phyloP scores from a whole-genome alignment of 2,329 filamentous ascomycete species.

The Grosmannia huntii region DNA sequence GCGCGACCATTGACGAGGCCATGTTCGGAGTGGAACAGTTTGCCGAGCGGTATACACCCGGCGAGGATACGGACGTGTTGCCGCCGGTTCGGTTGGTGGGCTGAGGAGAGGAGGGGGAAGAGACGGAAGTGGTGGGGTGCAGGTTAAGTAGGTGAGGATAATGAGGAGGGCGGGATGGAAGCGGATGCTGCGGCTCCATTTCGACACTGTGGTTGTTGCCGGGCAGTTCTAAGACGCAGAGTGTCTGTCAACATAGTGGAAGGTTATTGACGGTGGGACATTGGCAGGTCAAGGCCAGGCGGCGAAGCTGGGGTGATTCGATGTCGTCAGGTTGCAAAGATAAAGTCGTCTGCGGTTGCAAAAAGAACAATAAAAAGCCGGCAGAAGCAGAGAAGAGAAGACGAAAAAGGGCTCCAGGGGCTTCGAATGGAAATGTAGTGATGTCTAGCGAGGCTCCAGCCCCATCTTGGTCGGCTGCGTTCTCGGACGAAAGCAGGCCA shows the following conservation, averaged over 20 bases:
- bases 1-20: conserved; percentile 23
- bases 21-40: conserved; percentile 23
- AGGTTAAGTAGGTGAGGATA: conserved; percentile 23
- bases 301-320: background rate
- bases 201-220: background rate
- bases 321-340: background rate
- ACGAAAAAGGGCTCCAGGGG: no score
- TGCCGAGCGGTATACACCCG: conserved; percentile 46
- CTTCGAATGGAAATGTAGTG: background rate
- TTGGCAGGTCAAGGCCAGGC: background rate
- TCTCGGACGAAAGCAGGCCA: background rate
- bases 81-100: conserved; percentile 21
- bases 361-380: no score
- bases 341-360: no score
- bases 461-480: background rate
- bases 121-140: conserved; percentile 16
- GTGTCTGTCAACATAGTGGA: background rate
- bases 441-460: background rate
- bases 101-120: conserved; percentile 20
- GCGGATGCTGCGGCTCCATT: conserved; percentile 17
- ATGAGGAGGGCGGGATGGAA: conserved; percentile 16
- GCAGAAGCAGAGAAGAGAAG: background rate
- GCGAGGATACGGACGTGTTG: conserved; percentile 47
- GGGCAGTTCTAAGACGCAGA: background rate
- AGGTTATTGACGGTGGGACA: background rate